Evolutionary conservation across 2,329 filamentous ascomycete species (phyloP).

Genomic region (Didymella pinodella): DNA sequence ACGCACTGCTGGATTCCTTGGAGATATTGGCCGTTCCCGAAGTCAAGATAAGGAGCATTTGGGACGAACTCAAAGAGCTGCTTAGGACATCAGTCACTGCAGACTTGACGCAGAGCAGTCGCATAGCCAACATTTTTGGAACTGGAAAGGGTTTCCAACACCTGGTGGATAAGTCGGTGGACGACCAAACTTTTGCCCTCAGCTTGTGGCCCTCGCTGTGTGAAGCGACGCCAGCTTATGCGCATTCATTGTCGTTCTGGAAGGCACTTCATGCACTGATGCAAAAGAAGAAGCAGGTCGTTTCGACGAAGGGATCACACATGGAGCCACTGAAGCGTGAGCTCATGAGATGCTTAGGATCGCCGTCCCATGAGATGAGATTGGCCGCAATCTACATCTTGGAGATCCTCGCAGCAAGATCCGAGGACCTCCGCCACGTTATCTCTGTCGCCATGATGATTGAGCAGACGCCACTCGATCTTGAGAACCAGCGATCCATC

Average conservation of each 20-base stretch:
- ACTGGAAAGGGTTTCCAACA: conserved; percentile 77
- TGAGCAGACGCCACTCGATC: conserved; percentile 78
- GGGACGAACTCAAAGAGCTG: conserved; percentile 31
- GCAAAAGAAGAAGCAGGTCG: conserved; percentile 66
- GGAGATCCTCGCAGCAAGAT: conserved; percentile 62
- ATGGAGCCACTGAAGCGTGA: conserved; percentile 69
- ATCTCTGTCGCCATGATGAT: conserved; percentile 75
- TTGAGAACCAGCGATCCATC: conserved; percentile 78
- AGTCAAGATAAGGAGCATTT: conserved; percentile 32
- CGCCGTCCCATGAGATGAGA: conserved; percentile 77
- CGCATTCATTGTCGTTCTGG: conserved; percentile 56
- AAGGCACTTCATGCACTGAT: conserved; percentile 61
- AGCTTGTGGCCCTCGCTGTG: conserved; percentile 71
- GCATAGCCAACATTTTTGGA: conserved; percentile 63
- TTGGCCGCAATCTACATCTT: conserved; percentile 77
- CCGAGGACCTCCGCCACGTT: conserved; percentile 60
- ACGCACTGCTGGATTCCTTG: conserved; percentile 40
- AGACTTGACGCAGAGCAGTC: conserved; percentile 3
- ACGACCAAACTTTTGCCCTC: conserved; percentile 58
- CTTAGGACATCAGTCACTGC: conserved; percentile 30
- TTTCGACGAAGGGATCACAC: conserved; percentile 61
- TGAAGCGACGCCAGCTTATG: conserved; percentile 71
- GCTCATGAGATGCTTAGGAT: conserved; percentile 76
- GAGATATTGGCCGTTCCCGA: conserved; percentile 31
- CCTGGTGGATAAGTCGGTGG: conserved; percentile 67